Base-by-base conservation (phyloP, 495 filamentous ascomycete species). In the Aspergillus olivimuriae region DNA sequence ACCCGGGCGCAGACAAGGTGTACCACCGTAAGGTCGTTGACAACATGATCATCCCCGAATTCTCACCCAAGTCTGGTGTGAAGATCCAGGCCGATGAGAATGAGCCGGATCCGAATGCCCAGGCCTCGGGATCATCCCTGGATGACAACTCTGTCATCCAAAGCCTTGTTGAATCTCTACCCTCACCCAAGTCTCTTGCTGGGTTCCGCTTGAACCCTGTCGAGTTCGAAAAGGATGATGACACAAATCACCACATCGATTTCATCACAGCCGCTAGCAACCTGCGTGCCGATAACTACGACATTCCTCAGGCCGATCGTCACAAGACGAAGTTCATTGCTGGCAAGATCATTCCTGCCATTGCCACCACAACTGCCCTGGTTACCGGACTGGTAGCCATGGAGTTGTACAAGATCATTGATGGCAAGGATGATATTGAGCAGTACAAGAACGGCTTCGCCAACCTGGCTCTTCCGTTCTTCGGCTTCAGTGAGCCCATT, bases 261-360 rank as follows among this genome's bases (percentile, higher is more conserved):
- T 97, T 99, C 72, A 99, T 99, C 63, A 90, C 94, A 6, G 89
- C 89, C 1, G 88, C 90, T 42, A 95, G 89, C 72, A 99, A 99
- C 64, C 75, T 97, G 23, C 87, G 94, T 38, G 94, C 94, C 5
- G 84, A 95, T 57, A 99, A 99, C 64, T 99, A 99, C 75, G 89
- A 87, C 44, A 99, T 99, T 52, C 76, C 84, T 48, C 77, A 81
- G 47, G 90, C 94, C 0, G 89, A 99, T 57, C 77, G 86, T 41
- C 94, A 96, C 75, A 89, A 89, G 78, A 99, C 90, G 43, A 99
- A 99, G 69, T 96, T 97, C 67, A 97, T 99, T 66, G 94, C 94
- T 18, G 94, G 94, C 60, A 99, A 97, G 76, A 99, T 99, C 53
- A 97, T 99, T 53, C 94, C 94, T 23, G 94, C 94, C 33, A 99